phyloP scores from a whole-genome alignment of 768 basidiomycete species.

The Boletus reticuloceps region DNA sequence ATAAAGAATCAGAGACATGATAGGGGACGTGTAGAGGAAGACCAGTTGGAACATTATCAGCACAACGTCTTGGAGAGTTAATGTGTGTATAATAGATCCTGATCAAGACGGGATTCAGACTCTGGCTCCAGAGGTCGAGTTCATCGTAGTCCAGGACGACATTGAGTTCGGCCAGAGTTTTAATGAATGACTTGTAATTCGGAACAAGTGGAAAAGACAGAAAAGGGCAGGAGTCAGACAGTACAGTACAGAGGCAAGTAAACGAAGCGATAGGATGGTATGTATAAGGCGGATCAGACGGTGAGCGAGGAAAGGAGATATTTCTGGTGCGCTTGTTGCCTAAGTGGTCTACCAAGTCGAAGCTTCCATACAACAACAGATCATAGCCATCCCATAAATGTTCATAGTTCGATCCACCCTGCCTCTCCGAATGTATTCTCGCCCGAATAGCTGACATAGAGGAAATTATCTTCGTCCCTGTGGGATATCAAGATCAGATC shows the following conservation, averaged over 20 bases:
- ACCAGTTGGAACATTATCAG: no score
- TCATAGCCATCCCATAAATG: conserved; percentile 13
- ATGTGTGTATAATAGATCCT: no score
- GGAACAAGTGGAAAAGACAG: conserved; percentile 8
- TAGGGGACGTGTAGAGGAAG: no score
- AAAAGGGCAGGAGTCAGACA: conserved; percentile 10
- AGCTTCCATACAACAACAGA: conserved; percentile 22
- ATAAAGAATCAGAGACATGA: background rate
- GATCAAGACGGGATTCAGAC: no score
- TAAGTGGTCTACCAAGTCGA: conserved; percentile 25
- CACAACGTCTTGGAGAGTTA: no score
- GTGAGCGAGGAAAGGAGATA: conserved; percentile 4
- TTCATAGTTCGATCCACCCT: conserved; percentile 34
- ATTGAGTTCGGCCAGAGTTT: background rate
- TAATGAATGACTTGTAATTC: conserved; percentile 17
- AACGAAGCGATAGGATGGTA: conserved; percentile 24
- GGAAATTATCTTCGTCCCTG: conserved; percentile 98
- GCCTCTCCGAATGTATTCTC: conserved; percentile 88
- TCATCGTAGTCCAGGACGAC: no score
- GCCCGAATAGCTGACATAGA: conserved; percentile 97
- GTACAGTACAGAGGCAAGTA: conserved; percentile 31
- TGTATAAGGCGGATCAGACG: conserved; percentile 19
- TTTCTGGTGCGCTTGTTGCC: conserved; percentile 27
- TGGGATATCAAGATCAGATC: conserved; percentile 25
- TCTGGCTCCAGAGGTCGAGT: no score